phyloP scores from a whole-genome alignment of 1,139 yeast species.

The Kodamaea anthophila region DNA sequence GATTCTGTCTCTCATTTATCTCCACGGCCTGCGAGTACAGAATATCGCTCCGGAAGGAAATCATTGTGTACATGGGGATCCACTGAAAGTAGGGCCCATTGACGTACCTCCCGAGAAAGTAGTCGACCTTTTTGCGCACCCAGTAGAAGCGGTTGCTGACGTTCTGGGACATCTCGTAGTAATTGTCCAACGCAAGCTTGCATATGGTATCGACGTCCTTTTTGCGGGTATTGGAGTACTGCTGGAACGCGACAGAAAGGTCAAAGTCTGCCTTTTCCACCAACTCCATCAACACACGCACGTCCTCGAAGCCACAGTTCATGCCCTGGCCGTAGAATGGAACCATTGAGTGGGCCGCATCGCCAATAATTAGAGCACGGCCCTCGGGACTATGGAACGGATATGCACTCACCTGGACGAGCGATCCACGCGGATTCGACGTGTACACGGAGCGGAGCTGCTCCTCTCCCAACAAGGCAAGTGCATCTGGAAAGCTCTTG shows the following conservation, averaged over 20 bases:
- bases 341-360: conserved; percentile 95
- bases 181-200: conserved; percentile 74
- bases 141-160: conserved; percentile 64
- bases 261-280: conserved; percentile 41
- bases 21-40: conserved; percentile 65
- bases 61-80: conserved; percentile 91
- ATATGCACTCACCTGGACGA: conserved; percentile 59
- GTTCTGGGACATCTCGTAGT: conserved; percentile 80
- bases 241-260: conserved; percentile 46
- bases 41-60: conserved; percentile 80
- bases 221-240: conserved; percentile 53
- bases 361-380: conserved; percentile 70
- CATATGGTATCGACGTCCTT: conserved; percentile 70
- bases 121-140: conserved; percentile 64
- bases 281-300: conserved; percentile 55
- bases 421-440: conserved; percentile 66
- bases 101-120: conserved; percentile 47
- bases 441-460: conserved; percentile 47
- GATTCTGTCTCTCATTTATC: conserved; percentile 46
- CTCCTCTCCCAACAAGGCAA: conserved; percentile 56
- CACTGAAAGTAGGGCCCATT: conserved; percentile 47
- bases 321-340: conserved; percentile 97
- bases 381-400: conserved; percentile 66
- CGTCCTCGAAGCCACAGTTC: conserved; percentile 95
- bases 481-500: conserved; percentile 69